These are phyloP conservation scores for Leccinum fallax DNA, from an alignment of 1,284 basidiomycete species.

Conservation along the genomic window DNA sequence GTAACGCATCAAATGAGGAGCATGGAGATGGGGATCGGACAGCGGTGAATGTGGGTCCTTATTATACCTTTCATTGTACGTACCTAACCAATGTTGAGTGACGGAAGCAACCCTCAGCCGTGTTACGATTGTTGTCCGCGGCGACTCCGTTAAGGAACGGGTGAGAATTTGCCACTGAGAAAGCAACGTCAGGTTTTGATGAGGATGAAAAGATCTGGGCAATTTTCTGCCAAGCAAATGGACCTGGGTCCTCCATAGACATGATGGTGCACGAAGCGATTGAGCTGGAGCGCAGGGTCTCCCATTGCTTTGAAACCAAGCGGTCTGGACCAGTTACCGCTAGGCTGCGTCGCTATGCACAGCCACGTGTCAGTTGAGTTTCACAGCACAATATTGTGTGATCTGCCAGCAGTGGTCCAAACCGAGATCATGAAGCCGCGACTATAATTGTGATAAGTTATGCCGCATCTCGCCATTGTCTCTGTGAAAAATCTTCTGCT, in stretches of 20 bases:
- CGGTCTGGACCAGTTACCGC: background rate
- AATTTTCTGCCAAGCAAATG: background rate
- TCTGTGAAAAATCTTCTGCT: background rate
- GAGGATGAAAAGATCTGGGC: background rate
- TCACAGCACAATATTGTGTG: background rate
- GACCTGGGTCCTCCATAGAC: background rate
- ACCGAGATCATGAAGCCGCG: background rate
- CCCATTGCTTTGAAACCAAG: background rate
- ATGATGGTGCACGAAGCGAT: background rate
- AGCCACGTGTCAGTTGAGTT: background rate
- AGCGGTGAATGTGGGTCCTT: background rate
- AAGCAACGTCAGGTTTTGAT: background rate
- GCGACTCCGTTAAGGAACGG: background rate
- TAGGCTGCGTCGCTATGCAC: background rate
- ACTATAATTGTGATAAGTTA: background rate
- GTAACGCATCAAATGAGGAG: constrained; percentile 2
- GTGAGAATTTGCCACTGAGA: background rate
- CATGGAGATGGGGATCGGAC: background rate
- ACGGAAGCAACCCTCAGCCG: constrained; percentile 4
- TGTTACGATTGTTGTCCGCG: background rate
- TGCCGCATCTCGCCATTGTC: background rate
- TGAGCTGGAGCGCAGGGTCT: background rate
- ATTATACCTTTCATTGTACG: constrained; percentile 2
- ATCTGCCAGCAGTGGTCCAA: background rate
- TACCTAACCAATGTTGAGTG: constrained; percentile 1